phyloP scores from a whole-genome alignment of 108 stramenopile species.

The Cyclotella atomus region DNA sequence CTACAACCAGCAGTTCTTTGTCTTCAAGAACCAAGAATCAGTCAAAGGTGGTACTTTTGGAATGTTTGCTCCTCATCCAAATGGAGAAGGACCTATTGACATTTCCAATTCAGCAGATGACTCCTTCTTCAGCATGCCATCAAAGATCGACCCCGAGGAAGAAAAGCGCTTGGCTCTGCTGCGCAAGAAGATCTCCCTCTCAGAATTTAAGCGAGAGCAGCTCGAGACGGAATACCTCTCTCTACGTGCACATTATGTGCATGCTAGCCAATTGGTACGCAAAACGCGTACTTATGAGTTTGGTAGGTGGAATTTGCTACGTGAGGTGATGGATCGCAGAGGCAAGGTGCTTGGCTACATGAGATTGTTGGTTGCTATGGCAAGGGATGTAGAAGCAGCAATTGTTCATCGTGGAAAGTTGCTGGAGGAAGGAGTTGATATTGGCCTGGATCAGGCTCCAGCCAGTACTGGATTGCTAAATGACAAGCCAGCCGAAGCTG shows the following conservation, averaged over 20 bases:
- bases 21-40: slow-evolving; percentile 60
- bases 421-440: slow-evolving; percentile 6
- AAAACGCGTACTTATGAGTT: slow-evolving; percentile 49
- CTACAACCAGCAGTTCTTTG: slow-evolving; percentile 80
- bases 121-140: slow-evolving; percentile 62
- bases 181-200: slow-evolving; percentile 71
- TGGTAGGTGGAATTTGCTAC: slow-evolving; percentile 59
- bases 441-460: not conserved
- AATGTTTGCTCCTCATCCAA: slow-evolving; percentile 37
- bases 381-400: slow-evolving; percentile 67
- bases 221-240: slow-evolving; percentile 83
- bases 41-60: slow-evolving; percentile 51
- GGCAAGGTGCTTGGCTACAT: slow-evolving; percentile 63
- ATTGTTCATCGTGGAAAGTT: slow-evolving; percentile 52
- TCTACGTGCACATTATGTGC: slow-evolving; percentile 81
- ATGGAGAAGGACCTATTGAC: slow-evolving; percentile 5
- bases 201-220: slow-evolving; percentile 77
- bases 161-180: slow-evolving; percentile 78
- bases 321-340: slow-evolving; percentile 53
- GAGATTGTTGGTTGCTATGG: slow-evolving; percentile 70
- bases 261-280: slow-evolving; percentile 63
- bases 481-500: not conserved
- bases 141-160: slow-evolving; percentile 89
- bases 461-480: slow-evolving; percentile 6
- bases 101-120: not conserved